A percentile compares a stretch with the other conserved stretches of the same genome.
Evolutionary conservation across 1,284 basidiomycete species (phyloP).

Genomic region (Schizophyllum commune): DNA sequence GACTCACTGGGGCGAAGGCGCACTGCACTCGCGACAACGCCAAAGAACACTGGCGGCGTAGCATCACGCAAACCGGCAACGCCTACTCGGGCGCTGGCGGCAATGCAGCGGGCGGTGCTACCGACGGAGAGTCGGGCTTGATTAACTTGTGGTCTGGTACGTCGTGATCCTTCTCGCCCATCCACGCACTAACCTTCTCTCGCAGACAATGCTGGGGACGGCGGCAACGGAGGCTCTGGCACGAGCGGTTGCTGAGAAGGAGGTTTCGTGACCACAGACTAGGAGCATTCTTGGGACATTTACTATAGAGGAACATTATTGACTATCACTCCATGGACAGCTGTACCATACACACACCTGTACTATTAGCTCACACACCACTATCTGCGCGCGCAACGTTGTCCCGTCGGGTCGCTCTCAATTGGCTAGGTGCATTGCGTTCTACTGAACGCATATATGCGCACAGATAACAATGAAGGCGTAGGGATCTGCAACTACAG

Average conservation of each 20-base stretch:
- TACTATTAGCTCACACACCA: neutral
- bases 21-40: neutral
- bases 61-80: neutral
- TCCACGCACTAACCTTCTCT: slow-evolving; percentile 1
- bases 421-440: neutral
- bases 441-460: no score
- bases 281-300: neutral
- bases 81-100: slow-evolving; percentile 21
- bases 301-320: neutral
- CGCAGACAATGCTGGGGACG: slow-evolving; percentile 26
- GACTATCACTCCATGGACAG: neutral
- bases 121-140: slow-evolving; percentile 7
- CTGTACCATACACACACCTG: neutral
- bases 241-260: neutral
- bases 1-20: neutral
- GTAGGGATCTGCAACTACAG: slow-evolving; percentile 17
- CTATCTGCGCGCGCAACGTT: slow-evolving; percentile 2
- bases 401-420: slow-evolving; percentile 7
- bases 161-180: neutral
- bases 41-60: neutral
- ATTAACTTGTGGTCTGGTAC: slow-evolving; percentile 23
- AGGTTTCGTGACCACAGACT: neutral
- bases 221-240: slow-evolving; percentile 11
- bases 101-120: slow-evolving; percentile 25
- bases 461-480: no score